Evolutionary conservation across 2,329 filamentous ascomycete species (phyloP), one percentile per base, ranked within the genome.

Genomic region (Beauveria rudraprayagi): DNA sequence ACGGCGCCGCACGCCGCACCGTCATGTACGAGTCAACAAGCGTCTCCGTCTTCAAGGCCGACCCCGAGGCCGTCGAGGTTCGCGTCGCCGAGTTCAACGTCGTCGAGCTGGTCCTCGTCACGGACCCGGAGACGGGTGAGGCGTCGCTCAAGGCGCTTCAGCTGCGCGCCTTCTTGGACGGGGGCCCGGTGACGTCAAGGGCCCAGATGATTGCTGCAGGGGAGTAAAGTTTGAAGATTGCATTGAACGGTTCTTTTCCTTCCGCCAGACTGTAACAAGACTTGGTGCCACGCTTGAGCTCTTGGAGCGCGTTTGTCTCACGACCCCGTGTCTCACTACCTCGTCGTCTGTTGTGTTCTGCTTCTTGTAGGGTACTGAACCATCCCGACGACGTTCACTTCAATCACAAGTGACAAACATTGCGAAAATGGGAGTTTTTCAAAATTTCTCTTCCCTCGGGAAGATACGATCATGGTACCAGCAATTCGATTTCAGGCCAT

Each of bases 1-100:
- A 34, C 30, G 60, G 54, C 46, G 54, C 60, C 16, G 60, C 48
- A 5, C 37, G 41, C 37, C 60, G 60, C n/a, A 62, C 60, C 19
- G 60, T 62, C 60, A 62, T 62, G 60, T 62, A 62, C 40, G 60
- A 62, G 40, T 62, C 60, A 28, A 62, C 54, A 28, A 58, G 54
- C 47, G 16, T 58, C 30, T 62, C 60, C 30, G 43, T 34, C 14
- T 62, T 62, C 54, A 37, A 52, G 26, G 41, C n/a, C 5, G 60
- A 62, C 48, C 53, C 60, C 9, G 60, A 62, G 9, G 54, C 53
- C 14, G 60, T 58, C 28, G 54, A 62, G 43, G 54, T 62, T 19
- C 52, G 44, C 30, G 60, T 62, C 28, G 53, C 53, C 30, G 60
- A 62, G 55, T 62, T 62, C 55, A 62, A 58, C 47, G 34, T 62